Evolutionary conservation across 345 rosid species (phyloP), one percentile per base, ranked within the genome.

Genomic region (Murraya paniculata): DNA sequence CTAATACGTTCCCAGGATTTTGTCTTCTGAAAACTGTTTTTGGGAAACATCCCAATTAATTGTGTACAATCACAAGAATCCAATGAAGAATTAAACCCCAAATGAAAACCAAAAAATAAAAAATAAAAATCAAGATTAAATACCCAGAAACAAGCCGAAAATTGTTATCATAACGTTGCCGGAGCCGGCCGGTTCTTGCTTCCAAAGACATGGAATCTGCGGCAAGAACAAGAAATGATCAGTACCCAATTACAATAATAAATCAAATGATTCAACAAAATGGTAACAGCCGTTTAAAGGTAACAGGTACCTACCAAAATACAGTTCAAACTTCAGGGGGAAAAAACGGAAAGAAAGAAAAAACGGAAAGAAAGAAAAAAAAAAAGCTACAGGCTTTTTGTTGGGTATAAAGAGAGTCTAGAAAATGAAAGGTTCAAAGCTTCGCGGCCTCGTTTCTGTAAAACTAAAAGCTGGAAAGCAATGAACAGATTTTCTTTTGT

Each of bases 141-240:
- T 87, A 91, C 96, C 96, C 96, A 71, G 96, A 88, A 80, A 91
- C 96, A 61, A 91, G 96, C 36, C 96, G 90, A 41, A 89, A 75
- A 57, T 88, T 86, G 80, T 90, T 80, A 73, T 91, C 92, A 70
- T 91, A 91, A 70, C 94, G 96, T 77, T 91, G 96, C n/a, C 92
- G 85, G 74, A 87, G 82, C 72, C 94, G 81, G 62, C 94, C 96
- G 0, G 85, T 89, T 75, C 96, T 80, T 73, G 96, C 92, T 41
- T 81, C 68, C 73, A 87, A 28, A 72, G 68, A 77, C 86, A 84
- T 84, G 78, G 48, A 73, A 38, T 50, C 64, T 77, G 68, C 73
- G 16, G 33, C 69, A 11, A 25, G 8, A 71, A 55, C 24, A 19
- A 30, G 7, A 3, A 27, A 25, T 16, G n/a, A 58, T 24, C 9